Conservation (phyloP, 257 asterid genomes). For the Striga asiatica region DNA sequence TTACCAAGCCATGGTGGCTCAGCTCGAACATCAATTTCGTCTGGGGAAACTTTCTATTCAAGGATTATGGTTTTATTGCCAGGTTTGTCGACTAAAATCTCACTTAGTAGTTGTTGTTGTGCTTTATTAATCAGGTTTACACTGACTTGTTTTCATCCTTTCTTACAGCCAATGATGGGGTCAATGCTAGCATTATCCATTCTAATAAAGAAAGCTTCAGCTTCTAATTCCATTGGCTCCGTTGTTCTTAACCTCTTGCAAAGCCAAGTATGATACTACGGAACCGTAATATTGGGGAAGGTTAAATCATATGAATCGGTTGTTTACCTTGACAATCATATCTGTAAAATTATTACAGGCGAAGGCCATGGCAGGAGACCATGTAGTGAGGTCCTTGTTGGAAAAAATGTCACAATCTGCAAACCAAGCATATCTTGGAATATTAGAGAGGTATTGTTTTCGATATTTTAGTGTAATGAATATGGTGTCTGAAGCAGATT, state of each 20-base stretch:
- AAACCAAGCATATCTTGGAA: slow-evolving; percentile 84
- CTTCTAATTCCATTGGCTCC: slow-evolving; percentile 67
- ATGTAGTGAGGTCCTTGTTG: slow-evolving; percentile 79
- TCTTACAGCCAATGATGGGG: slow-evolving; percentile 87
- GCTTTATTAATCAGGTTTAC: slow-evolving; percentile 9
- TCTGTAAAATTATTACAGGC: slow-evolving; percentile 42
- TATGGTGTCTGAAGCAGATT: slow-evolving; percentile 6
- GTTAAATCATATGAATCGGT: not conserved
- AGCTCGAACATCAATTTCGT: slow-evolving; percentile 95
- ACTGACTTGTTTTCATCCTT: slow-evolving; percentile 11
- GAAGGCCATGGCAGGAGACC: slow-evolving; percentile 98
- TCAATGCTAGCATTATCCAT: slow-evolving; percentile 84
- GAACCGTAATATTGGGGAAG: not conserved
- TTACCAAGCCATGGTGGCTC: slow-evolving; percentile 98
- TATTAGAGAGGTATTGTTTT: slow-evolving; percentile 70
- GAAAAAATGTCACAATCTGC: slow-evolving; percentile 90
- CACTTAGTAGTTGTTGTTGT: slow-evolving; percentile 1
- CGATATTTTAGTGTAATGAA: slow-evolving; percentile 1
- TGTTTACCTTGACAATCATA: slow-evolving; percentile 15
- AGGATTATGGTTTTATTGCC: slow-evolving; percentile 98
- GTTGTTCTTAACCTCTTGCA: slow-evolving; percentile 91
- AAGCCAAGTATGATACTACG: slow-evolving; percentile 50
- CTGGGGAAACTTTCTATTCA: slow-evolving; percentile 85
- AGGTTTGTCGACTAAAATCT: slow-evolving; percentile 39
- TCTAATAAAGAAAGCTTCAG: slow-evolving; percentile 78